A percentile compares a stretch with the other conserved stretches of the same genome.
These are phyloP conservation scores for Nitzschia sp. DNA, from an alignment of 108 stramenopile genomes.

Conservation along the genomic window DNA sequence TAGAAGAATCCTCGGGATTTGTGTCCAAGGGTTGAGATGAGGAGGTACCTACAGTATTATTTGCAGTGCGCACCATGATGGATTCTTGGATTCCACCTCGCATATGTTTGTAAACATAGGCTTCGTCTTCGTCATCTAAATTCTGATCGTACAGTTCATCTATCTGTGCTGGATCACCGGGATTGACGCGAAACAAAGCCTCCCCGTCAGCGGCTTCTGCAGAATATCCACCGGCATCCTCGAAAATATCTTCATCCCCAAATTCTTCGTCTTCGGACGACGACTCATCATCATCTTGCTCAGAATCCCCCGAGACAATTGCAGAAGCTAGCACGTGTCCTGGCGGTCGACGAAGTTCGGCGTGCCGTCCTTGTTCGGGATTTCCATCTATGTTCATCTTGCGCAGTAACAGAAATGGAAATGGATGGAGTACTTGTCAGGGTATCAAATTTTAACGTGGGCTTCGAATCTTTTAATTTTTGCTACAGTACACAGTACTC, in stretches of 20 bases:
- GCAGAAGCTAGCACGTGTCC: background rate
- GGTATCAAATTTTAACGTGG: too few species aligned
- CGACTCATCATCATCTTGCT: background rate
- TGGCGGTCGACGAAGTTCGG: background rate
- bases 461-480: too few species aligned
- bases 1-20: background rate
- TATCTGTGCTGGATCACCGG: background rate
- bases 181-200: background rate
- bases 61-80: conserved; percentile 12
- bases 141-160: conserved; percentile 48
- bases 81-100: conserved; percentile 57
- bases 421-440: too few species aligned
- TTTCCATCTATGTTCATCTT: too few species aligned
- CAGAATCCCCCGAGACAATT: conserved; percentile 11
- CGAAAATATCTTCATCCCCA: conserved; percentile 3
- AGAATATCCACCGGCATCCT: background rate
- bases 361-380: too few species aligned
- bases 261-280: background rate
- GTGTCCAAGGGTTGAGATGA: background rate
- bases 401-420: too few species aligned
- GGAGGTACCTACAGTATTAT: background rate
- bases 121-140: conserved; percentile 83
- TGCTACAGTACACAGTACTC: too few species aligned
- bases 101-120: conserved; percentile 80
- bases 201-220: background rate